A percentile compares a stretch with the other conserved stretches of the same genome.
Evolutionary conservation across 176 grass and related monocot genomes (phyloP).

Genomic region (Poa pratensis): DNA sequence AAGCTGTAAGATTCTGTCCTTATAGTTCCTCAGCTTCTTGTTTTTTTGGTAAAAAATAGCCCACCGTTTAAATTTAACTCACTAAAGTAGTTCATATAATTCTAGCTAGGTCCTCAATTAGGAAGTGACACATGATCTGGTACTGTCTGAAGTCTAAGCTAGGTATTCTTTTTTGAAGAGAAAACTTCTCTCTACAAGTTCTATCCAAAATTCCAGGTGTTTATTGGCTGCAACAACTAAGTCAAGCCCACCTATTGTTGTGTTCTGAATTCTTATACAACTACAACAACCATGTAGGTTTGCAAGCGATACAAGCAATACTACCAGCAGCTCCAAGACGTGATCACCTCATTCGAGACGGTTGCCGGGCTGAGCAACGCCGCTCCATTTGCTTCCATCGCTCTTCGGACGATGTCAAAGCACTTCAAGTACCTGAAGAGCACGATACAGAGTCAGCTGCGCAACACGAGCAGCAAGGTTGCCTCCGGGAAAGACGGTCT

Average conservation of each 20-base stretch:
- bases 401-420: slow-evolving; percentile 76
- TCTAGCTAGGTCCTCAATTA: slow-evolving; percentile 31
- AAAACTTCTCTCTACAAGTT: background rate
- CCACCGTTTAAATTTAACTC: slow-evolving; percentile 7
- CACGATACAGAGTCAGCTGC: slow-evolving; percentile 69
- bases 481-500: slow-evolving; percentile 47
- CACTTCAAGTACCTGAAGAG: slow-evolving; percentile 81
- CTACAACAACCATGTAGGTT: slow-evolving; percentile 53
- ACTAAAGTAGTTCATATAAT: slow-evolving; percentile 4
- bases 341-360: slow-evolving; percentile 75
- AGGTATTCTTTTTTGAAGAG: background rate
- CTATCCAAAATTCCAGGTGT: background rate
- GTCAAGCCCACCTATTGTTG: background rate
- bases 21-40: background rate
- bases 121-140: slow-evolving; percentile 42
- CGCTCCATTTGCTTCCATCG: slow-evolving; percentile 69
- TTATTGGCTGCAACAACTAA: slow-evolving; percentile 16
- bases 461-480: slow-evolving; percentile 51
- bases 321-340: slow-evolving; percentile 76
- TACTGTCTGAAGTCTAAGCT: slow-evolving; percentile 16
- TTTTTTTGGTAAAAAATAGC: slow-evolving; percentile 3
- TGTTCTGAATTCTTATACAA: slow-evolving; percentile 8
- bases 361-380: slow-evolving; percentile 79
- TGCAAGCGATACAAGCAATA: slow-evolving; percentile 89
- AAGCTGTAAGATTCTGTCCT: slow-evolving; percentile 47